A percentile compares a stretch with the other conserved stretches of the same genome.
Conservation (phyloP, 352 stramenopile genomes). For the Aphanomyces stellatus region DNA sequence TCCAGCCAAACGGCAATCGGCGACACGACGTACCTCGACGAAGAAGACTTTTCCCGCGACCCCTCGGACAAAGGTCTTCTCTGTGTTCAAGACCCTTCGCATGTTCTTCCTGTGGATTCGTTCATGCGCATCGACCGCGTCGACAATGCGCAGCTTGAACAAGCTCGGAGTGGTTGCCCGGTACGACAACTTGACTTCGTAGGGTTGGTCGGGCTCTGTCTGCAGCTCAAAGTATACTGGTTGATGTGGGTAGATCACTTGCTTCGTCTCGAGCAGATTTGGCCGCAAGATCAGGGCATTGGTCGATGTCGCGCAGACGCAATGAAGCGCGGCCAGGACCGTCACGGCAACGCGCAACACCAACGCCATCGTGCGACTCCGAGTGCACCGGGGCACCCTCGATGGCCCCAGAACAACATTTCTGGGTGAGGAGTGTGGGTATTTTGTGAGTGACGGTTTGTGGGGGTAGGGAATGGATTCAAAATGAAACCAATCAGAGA, state of each 20-base stretch:
- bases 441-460: background rate
- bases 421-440: background rate
- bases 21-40: background rate
- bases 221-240: slow-evolving; percentile 6
- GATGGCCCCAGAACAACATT: slow-evolving; percentile 2
- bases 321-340: background rate
- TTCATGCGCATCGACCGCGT: background rate
- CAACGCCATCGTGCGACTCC: background rate
- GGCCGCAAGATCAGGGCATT: background rate
- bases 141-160: slow-evolving; percentile 12
- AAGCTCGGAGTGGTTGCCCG: slow-evolving; percentile 17
- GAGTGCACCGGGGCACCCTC: background rate
- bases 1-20: background rate
- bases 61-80: slow-evolving; percentile 18
- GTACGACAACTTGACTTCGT: slow-evolving; percentile 19
- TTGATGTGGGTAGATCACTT: slow-evolving; percentile 6
- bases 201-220: background rate
- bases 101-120: background rate
- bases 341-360: background rate
- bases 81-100: slow-evolving; percentile 17
- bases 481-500: background rate
- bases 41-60: background rate
- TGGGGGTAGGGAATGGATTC: background rate
- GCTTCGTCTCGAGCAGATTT: background rate
- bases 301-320: background rate